These are phyloP conservation scores for Populus hybrid DNA, from an alignment of 441 rosid genomes.

Conservation along the genomic window DNA sequence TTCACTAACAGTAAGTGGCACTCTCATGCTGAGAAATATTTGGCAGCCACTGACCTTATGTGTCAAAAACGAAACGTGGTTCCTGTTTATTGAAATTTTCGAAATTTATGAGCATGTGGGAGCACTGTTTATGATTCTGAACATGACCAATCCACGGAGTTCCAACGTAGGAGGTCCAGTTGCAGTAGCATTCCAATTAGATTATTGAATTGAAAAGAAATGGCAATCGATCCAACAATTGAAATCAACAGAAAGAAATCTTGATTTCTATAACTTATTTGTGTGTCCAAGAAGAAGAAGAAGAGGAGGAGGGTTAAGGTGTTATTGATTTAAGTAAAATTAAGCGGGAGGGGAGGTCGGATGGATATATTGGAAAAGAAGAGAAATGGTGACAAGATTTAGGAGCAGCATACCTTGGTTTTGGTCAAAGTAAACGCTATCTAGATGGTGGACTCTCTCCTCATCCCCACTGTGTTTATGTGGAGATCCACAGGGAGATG, in stretches of 20 bases:
- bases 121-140: constrained; percentile 22
- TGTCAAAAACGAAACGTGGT: constrained; percentile 37
- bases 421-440: constrained; percentile 37
- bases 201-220: neutral
- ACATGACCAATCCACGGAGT: constrained; percentile 26
- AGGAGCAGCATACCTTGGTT: constrained; percentile 22
- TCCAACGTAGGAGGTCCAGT: constrained; percentile 46
- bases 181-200: constrained; percentile 29
- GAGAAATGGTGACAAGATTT: neutral
- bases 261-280: too few species aligned
- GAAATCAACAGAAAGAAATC: neutral
- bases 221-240: neutral
- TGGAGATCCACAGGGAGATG: neutral
- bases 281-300: neutral
- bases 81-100: constrained; percentile 24
- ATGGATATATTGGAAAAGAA: neutral
- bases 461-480: neutral
- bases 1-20: constrained; percentile 9
- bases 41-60: constrained; percentile 48
- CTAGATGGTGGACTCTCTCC: neutral
- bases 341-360: neutral
- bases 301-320: neutral
- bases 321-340: neutral
- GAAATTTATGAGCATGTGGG: constrained; percentile 22
- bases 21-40: constrained; percentile 12